Evolutionary conservation across 345 rosid genomes (phyloP).

Genomic region (Erodium maritimum): DNA sequence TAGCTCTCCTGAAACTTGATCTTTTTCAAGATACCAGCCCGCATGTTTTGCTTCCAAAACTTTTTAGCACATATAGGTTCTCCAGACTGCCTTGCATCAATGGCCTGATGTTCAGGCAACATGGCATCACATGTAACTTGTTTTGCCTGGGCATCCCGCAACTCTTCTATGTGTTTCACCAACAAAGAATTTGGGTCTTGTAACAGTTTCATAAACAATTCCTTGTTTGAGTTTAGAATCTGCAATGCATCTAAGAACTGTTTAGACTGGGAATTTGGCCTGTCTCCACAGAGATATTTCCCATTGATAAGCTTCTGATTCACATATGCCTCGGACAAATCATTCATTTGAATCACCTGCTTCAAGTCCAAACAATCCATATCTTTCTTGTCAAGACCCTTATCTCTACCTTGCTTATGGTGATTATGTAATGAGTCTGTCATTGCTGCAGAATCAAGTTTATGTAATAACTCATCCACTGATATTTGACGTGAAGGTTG

Average conservation of each 20-base stretch:
- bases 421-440: constrained; percentile 13
- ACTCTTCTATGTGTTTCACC: constrained; percentile 42
- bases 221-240: constrained; percentile 58
- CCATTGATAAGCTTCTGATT: constrained; percentile 35
- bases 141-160: constrained; percentile 28
- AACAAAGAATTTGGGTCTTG: constrained; percentile 67
- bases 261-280: constrained; percentile 27
- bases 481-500: constrained; percentile 17
- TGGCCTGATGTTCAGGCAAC: constrained; percentile 4
- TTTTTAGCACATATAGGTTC: constrained; percentile 2
- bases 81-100: constrained; percentile 10
- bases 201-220: constrained; percentile 45
- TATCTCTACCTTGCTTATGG: constrained; percentile 9
- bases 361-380: constrained; percentile 4
- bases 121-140: constrained; percentile 9
- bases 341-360: constrained; percentile 35
- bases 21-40: constrained; percentile 1
- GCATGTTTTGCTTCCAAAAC: constrained; percentile 3
- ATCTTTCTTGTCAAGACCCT: constrained; percentile 9
- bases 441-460: constrained; percentile 4
- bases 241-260: constrained; percentile 64
- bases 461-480: constrained; percentile 17
- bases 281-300: constrained; percentile 9
- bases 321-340: constrained; percentile 45
- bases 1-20: constrained; percentile 8